A percentile compares a stretch with the other conserved stretches of the same genome.
Evolutionary conservation across 73 alveolate genomes (phyloP).

Genomic region (Paramecium pentaurelia): DNA sequence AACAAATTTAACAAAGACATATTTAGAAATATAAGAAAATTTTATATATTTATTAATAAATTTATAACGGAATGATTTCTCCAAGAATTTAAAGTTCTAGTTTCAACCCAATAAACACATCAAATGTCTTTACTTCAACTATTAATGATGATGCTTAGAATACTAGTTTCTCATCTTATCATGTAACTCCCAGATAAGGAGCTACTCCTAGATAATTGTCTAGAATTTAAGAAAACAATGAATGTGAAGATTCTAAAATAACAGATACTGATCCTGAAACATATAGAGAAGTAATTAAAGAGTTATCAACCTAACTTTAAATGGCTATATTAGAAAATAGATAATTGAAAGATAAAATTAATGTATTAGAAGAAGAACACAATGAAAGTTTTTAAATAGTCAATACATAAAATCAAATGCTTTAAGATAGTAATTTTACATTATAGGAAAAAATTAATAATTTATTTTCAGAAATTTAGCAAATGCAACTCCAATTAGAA

Average conservation of each 20-base stretch:
- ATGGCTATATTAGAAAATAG: neutral
- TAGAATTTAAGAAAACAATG: neutral
- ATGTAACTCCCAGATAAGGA: slow-evolving; percentile 12
- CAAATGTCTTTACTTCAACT: slow-evolving; percentile 9
- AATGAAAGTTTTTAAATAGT: neutral
- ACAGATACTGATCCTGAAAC: slow-evolving; percentile 6
- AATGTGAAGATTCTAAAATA: neutral
- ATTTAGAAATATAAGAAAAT: neutral
- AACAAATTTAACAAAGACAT: neutral
- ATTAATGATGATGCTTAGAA: neutral
- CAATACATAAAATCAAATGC: neutral
- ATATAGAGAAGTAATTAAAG: slow-evolving; percentile 18
- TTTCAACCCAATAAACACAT: neutral
- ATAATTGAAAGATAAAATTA: neutral
- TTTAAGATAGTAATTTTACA: neutral
- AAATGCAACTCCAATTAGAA: neutral
- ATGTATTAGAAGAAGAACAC: neutral
- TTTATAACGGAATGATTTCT: slow-evolving; percentile 32
- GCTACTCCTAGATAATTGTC: neutral
- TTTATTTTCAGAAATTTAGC: neutral
- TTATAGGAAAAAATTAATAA: neutral
- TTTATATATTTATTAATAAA: neutral
- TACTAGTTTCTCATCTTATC: neutral
- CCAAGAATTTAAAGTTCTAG: slow-evolving; percentile 6
- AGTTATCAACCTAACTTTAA: slow-evolving; percentile 19